A percentile compares a stretch with the other conserved stretches of the same genome.
phyloP scores from a whole-genome alignment of 176 grass and related monocot genomes.

The Guadua angustifolia region DNA sequence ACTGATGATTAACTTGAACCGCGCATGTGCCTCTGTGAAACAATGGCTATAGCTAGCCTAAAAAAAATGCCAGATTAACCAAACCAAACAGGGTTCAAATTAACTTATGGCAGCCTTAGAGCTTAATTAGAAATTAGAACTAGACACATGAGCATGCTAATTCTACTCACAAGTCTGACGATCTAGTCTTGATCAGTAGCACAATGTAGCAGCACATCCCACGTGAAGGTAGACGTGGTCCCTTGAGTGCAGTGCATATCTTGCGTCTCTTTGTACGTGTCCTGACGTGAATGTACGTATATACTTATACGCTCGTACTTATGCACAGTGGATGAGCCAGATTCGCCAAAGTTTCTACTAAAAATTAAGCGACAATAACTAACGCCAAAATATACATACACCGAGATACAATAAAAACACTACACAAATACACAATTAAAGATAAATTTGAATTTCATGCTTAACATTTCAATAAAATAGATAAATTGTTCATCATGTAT shows the following conservation, averaged over 20 bases:
- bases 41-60: background rate
- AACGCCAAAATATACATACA: no score
- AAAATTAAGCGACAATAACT: no score
- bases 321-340: no score
- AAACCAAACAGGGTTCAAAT: background rate
- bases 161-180: background rate
- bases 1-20: background rate
- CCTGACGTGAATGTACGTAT: background rate
- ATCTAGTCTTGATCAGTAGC: background rate
- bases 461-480: no score
- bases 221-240: constrained; percentile 21
- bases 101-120: background rate
- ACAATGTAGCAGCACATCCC: background rate
- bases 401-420: no score
- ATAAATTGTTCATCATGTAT: no score
- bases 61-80: background rate
- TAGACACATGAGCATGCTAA: background rate
- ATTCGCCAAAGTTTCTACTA: no score
- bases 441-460: no score
- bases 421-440: no score
- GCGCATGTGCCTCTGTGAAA: background rate
- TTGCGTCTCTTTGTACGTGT: background rate
- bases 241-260: background rate
- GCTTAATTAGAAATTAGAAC: background rate
- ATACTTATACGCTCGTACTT: no score